A percentile compares a stretch with the other conserved stretches of the same genome.
Evolutionary conservation across 2,329 filamentous ascomycete species (phyloP).

Genomic region (Beauveria brongniartii): DNA sequence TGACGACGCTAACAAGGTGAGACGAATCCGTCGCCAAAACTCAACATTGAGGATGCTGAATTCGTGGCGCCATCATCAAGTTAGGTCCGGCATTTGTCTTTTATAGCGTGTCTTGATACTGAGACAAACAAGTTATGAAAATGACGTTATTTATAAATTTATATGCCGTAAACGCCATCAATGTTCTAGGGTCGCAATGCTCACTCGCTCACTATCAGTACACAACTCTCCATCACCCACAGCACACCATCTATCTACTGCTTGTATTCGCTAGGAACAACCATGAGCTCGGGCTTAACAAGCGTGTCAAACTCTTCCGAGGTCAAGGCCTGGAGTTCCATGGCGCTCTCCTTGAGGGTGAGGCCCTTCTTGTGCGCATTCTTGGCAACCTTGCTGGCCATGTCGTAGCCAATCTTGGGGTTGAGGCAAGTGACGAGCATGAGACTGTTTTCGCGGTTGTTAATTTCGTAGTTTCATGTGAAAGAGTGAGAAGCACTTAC

Average conservation of each 20-base stretch:
- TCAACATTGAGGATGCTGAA: too few species aligned
- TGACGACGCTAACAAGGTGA: too few species aligned
- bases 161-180: neutral
- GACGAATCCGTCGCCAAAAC: too few species aligned
- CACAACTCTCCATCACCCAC: neutral
- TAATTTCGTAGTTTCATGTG: slow-evolving; percentile 12
- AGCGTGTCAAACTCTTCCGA: slow-evolving; percentile 84
- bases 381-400: slow-evolving; percentile 95
- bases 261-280: slow-evolving; percentile 65
- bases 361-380: slow-evolving; percentile 98
- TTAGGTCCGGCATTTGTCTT: too few species aligned
- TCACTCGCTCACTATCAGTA: neutral
- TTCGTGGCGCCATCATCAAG: too few species aligned
- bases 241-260: slow-evolving; percentile 26
- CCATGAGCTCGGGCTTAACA: slow-evolving; percentile 91
- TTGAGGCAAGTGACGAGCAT: slow-evolving; percentile 99
- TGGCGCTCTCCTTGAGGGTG: slow-evolving; percentile 85
- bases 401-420: slow-evolving; percentile 94
- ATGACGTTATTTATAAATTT: neutral
- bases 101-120: too few species aligned
- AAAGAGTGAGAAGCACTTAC: slow-evolving; percentile 41
- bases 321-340: slow-evolving; percentile 85
- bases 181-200: neutral
- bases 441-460: slow-evolving; percentile 47
- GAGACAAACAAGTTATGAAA: neutral